These are phyloP conservation scores for Cupressus sempervirens DNA, from an alignment of 75 land plant genomes.

Conservation along the genomic window DNA sequence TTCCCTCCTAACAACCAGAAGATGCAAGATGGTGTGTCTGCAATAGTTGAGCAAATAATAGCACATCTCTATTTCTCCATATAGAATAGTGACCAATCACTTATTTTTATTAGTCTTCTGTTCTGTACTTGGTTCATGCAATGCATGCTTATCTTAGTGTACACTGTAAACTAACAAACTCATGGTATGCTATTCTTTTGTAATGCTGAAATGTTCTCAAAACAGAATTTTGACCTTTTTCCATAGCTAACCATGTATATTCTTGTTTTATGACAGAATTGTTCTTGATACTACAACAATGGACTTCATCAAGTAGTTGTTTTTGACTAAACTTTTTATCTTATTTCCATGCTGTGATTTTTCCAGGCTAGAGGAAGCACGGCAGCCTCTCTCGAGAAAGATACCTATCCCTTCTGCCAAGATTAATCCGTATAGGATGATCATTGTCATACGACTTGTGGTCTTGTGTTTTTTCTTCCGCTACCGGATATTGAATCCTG, in stretches of 20 bases:
- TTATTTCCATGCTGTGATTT: neutral
- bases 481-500: slow-evolving; percentile 29
- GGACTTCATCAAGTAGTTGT: neutral
- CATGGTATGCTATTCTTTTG: neutral
- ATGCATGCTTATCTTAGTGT: neutral
- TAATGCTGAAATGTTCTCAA: neutral
- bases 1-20: no score
- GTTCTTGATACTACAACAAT: neutral
- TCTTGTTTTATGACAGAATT: no score
- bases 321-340: neutral
- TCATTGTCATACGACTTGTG: slow-evolving; percentile 27
- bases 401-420: slow-evolving; percentile 17
- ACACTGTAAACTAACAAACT: no score
- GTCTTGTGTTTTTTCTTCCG: slow-evolving; percentile 31
- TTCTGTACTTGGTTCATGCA: neutral
- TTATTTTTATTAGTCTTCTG: neutral
- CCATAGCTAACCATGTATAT: neutral
- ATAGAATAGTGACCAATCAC: neutral
- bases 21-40: no score
- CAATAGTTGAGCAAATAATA: no score
- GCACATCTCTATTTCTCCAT: neutral
- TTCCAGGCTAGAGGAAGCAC: slow-evolving; percentile 34
- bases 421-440: slow-evolving; percentile 33
- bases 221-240: neutral
- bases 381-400: slow-evolving; percentile 33